These are phyloP conservation scores for Fraxinus xanthoxyloides DNA, from an alignment of 305 asterid species.

Conservation along the genomic window DNA sequence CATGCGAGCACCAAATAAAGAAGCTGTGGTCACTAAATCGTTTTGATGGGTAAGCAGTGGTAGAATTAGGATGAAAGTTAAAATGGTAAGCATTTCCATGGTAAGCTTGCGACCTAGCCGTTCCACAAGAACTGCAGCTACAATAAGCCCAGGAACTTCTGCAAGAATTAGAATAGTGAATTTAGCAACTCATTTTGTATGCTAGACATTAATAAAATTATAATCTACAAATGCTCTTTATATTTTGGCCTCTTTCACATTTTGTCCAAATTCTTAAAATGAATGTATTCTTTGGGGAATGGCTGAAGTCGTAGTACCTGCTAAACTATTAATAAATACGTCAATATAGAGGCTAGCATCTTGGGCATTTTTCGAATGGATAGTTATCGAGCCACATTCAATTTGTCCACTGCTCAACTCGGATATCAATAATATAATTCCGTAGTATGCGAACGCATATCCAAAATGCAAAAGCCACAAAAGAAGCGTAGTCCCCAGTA, in stretches of 20 bases:
- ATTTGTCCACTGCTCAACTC: conserved; percentile 44
- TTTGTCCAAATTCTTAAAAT: neutral
- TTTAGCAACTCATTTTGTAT: neutral
- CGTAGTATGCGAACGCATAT: conserved; percentile 56
- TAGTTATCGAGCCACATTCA: conserved; percentile 29
- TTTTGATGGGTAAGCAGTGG: conserved; percentile 25
- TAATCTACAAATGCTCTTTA: no score
- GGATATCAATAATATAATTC: conserved; percentile 54
- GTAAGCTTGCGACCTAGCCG: conserved; percentile 28
- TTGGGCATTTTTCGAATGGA: conserved; percentile 1
- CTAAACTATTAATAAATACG: conserved; percentile 51
- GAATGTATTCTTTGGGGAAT: neutral
- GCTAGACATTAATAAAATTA: neutral
- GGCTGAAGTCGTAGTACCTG: conserved; percentile 33
- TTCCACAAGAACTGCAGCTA: conserved; percentile 19
- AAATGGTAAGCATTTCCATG: conserved; percentile 9
- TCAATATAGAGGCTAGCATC: conserved; percentile 38
- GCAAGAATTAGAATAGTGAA: neutral
- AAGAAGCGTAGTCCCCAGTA: conserved; percentile 44
- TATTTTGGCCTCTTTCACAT: neutral
- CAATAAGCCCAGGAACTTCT: conserved; percentile 31
- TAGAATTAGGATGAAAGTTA: conserved; percentile 22
- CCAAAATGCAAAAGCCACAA: conserved; percentile 51
- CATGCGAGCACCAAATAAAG: conserved; percentile 29
- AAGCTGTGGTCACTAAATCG: conserved; percentile 20